Conservation (phyloP, 805 yeast genomes). For the Lipomyces orientalis region DNA sequence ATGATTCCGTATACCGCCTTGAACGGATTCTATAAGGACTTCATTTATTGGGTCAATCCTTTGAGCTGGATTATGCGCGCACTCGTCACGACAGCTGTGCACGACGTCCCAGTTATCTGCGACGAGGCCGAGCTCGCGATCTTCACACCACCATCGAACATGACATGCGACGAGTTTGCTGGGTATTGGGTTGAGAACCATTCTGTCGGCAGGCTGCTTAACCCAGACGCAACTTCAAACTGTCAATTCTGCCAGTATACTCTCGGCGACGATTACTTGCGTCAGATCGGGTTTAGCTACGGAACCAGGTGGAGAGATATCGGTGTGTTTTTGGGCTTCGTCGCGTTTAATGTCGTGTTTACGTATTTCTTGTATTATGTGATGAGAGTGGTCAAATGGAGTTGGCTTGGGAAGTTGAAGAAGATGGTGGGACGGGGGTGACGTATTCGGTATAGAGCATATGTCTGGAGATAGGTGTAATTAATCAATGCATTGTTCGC, state of each 20-base stretch:
- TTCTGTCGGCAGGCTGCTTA: conserved; percentile 52
- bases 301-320: conserved; percentile 59
- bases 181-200: conserved; percentile 55
- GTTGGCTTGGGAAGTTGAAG: background rate
- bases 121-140: conserved; percentile 53
- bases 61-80: conserved; percentile 67
- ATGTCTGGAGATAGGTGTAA: background rate
- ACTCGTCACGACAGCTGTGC: conserved; percentile 60
- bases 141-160: conserved; percentile 60
- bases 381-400: conserved; percentile 2
- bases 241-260: conserved; percentile 68
- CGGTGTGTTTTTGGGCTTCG: conserved; percentile 60
- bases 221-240: conserved; percentile 51
- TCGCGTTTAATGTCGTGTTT: conserved; percentile 48
- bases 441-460: background rate
- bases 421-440: background rate
- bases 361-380: conserved; percentile 11
- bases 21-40: conserved; percentile 72
- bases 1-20: conserved; percentile 57
- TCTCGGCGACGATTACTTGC: conserved; percentile 65
- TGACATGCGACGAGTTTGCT: conserved; percentile 55
- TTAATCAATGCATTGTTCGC: background rate
- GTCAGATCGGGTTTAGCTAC: conserved; percentile 42
- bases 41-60: conserved; percentile 77
- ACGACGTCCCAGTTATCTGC: conserved; percentile 56